Conservation (phyloP, 129 eudicot species). For the Tanacetum coccineum region DNA sequence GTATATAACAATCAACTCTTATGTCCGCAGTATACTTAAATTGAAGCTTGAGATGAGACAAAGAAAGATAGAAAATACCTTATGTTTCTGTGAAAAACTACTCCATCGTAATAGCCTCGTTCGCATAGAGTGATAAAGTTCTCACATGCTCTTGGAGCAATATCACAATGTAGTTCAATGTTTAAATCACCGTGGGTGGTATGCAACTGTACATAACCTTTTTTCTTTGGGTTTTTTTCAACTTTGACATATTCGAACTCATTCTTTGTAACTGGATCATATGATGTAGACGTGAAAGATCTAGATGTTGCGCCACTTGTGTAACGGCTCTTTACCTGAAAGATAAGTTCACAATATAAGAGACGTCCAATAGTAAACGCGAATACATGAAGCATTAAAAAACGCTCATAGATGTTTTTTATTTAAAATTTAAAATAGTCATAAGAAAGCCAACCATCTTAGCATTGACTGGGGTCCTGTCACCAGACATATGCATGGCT, state of each 20-base stretch:
- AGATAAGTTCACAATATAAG: not conserved
- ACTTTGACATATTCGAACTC: conserved; percentile 85
- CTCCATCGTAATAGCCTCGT: conserved; percentile 88
- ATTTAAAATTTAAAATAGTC: not conserved
- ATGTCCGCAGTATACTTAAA: not conserved
- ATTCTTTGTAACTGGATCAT: conserved; percentile 81
- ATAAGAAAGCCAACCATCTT: conserved; percentile 63
- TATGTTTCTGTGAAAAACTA: conserved; percentile 87
- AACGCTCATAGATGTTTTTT: too few relatives aligned
- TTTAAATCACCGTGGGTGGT: conserved; percentile 97
- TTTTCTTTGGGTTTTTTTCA: conserved; percentile 90
- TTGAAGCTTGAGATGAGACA: not conserved
- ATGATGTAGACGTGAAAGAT: conserved; percentile 92
- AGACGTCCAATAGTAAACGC: not conserved
- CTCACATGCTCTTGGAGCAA: conserved; percentile 94
- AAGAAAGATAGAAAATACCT: conserved; percentile 36
- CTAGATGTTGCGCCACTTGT: conserved; percentile 98
- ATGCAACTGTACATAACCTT: conserved; percentile 79
- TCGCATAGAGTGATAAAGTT: conserved; percentile 94
- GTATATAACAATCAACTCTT: not conserved
- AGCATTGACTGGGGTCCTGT: conserved; percentile 80
- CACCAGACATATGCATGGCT: conserved; percentile 98
- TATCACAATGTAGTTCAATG: conserved; percentile 94
- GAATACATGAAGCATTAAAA: not conserved
- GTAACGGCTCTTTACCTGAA: conserved; percentile 84